phyloP scores from a whole-genome alignment of 495 filamentous ascomycete genomes.

The Penicillium crystallinum region DNA sequence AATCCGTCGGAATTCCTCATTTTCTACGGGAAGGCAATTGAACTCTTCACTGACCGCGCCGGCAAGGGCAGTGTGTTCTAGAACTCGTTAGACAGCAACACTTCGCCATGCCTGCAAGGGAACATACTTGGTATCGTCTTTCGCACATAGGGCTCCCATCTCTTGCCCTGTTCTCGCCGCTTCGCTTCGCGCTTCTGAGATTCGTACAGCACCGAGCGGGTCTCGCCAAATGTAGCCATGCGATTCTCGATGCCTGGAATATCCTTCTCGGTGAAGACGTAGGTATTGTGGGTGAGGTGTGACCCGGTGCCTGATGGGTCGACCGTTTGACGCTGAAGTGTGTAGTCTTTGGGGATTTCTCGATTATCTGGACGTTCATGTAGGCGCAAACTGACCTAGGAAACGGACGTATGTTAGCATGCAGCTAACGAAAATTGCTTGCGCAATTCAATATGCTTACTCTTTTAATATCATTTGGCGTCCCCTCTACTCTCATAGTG shows the following conservation, averaged over 20 bases:
- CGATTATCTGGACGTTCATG: slow-evolving; percentile 54
- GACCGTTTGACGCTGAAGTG: slow-evolving; percentile 56
- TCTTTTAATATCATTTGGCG: slow-evolving; percentile 47
- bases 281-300: slow-evolving; percentile 63
- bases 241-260: slow-evolving; percentile 35
- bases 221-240: slow-evolving; percentile 40
- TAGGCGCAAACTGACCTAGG: slow-evolving; percentile 48
- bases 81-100: slow-evolving; percentile 16
- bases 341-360: slow-evolving; percentile 76
- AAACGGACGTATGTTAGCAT: background rate
- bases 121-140: slow-evolving; percentile 76
- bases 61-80: slow-evolving; percentile 75
- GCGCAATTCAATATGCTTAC: slow-evolving; percentile 26
- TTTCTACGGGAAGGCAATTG: slow-evolving; percentile 68
- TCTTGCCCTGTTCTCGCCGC: slow-evolving; percentile 51
- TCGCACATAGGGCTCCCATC: slow-evolving; percentile 62
- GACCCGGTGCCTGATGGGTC: slow-evolving; percentile 39
- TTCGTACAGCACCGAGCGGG: slow-evolving; percentile 43
- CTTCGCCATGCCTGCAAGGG: background rate
- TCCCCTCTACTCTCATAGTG: slow-evolving; percentile 61
- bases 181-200: slow-evolving; percentile 42
- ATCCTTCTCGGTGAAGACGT: slow-evolving; percentile 44
- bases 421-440: background rate
- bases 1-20: slow-evolving; percentile 62
- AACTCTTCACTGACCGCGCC: slow-evolving; percentile 73